Evolutionary conservation across 2,329 filamentous ascomycete genomes (phyloP), one percentile per base, ranked within the genome.

Genomic region (Cladosporium oxysporum): DNA sequence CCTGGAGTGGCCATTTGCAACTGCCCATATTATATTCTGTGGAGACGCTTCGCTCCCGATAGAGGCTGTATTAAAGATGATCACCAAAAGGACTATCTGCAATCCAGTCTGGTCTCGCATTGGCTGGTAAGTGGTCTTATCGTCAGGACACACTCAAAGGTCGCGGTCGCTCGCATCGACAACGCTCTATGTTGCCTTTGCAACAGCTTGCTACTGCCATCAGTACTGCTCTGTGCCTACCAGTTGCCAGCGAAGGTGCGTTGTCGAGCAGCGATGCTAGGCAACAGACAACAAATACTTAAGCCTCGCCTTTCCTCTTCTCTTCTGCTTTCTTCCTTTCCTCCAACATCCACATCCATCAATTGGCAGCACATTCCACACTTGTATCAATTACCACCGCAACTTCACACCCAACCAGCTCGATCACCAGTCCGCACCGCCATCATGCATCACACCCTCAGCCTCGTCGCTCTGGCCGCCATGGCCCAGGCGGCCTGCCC

Each of bases 401-500:
- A 18, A 26, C 28, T 55, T 18, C 52, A 55, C 52, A 16, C 18
- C 26, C 52, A 33, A 21, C 1, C 26, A 3, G 31, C 50, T 29
- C 50, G 3, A 33, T 33, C 29, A 33, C 28, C 52, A 55, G 2
- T 21, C 18, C 18, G 31, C 52, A n/a, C 12, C 52, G 31, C 28
- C 52, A 55, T 12, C 28, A 55, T 55, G 52, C 29, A 55, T 12
- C 28, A 11, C 12, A 29, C 28, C 5, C 52, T 55, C 52, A 16
- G 28, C 8, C 52, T 55, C 7, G 31, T 68, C 37, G 66, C 59
- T 53, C 60, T 81, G 66, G 69, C 76, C 66, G 72, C 76, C 57
- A 65, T 79, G 52, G 75, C 79, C 53, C 61, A 69, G 26, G 77
- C 78, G 61, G 76, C 82, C 28, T 73, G 78, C 68, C 74, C 75